phyloP scores from a whole-genome alignment of 2,329 filamentous ascomycete genomes.

The Aschersonia sp. region DNA sequence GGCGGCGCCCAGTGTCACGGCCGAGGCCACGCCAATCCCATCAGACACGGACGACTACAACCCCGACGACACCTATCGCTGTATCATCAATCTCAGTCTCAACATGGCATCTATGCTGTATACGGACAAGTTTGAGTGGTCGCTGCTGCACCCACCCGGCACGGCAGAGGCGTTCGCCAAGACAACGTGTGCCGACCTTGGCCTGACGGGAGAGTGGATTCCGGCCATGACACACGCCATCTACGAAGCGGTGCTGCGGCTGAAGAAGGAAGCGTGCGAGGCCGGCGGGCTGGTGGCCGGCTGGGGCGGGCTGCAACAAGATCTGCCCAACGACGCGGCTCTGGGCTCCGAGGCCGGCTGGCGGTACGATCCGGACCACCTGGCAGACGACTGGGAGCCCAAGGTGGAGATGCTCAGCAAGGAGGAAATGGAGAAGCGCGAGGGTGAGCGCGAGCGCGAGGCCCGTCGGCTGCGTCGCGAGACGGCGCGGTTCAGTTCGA shows the following conservation, averaged over 20 bases:
- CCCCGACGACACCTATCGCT: conserved; percentile 88
- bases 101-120: conserved; percentile 86
- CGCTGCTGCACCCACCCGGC: conserved; percentile 76
- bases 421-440: conserved; percentile 94
- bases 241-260: conserved; percentile 79
- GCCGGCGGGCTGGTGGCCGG: conserved; percentile 73
- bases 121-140: conserved; percentile 98
- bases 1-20: conserved; percentile 43
- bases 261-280: conserved; percentile 95
- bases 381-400: conserved; percentile 74
- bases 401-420: conserved; percentile 73
- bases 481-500: conserved; percentile 83
- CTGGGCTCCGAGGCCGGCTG: conserved; percentile 76
- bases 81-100: conserved; percentile 79
- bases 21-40: conserved; percentile 48
- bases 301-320: conserved; percentile 41
- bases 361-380: conserved; percentile 85
- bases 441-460: conserved; percentile 85
- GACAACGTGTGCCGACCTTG: conserved; percentile 83
- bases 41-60: conserved; percentile 60
- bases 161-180: conserved; percentile 87
- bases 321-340: conserved; percentile 80
- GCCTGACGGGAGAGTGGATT: conserved; percentile 82
- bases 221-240: conserved; percentile 91
- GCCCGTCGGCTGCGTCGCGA: conserved; percentile 76